Conservation (phyloP, 805 yeast genomes). For the Cyberlindnera japonica region DNA sequence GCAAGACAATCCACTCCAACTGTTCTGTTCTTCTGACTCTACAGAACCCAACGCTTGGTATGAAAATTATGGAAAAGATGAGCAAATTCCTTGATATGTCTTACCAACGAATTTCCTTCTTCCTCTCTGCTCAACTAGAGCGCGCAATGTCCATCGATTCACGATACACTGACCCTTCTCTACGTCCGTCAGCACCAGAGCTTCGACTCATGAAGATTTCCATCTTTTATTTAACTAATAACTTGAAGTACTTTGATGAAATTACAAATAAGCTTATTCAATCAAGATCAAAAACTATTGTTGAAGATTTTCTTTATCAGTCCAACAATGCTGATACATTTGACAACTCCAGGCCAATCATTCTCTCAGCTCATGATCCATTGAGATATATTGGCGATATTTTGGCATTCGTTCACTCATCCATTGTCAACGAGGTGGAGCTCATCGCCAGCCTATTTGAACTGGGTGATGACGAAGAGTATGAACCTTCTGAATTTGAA, state of each 20-base stretch:
- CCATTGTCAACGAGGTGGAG: slow-evolving; percentile 85
- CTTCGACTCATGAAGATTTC: slow-evolving; percentile 31
- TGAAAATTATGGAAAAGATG: slow-evolving; percentile 58
- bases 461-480: slow-evolving; percentile 26
- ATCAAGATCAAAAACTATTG: slow-evolving; percentile 59
- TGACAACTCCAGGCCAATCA: slow-evolving; percentile 45
- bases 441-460: slow-evolving; percentile 61
- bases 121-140: slow-evolving; percentile 32
- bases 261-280: slow-evolving; percentile 62
- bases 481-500: slow-evolving; percentile 32
- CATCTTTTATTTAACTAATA: slow-evolving; percentile 34
- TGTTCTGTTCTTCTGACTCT: slow-evolving; percentile 69
- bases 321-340: slow-evolving; percentile 32
- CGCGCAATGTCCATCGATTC: slow-evolving; percentile 12
- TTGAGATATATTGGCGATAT: slow-evolving; percentile 81
- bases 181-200: slow-evolving; percentile 2
- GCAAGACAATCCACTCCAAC: slow-evolving; percentile 59
- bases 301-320: slow-evolving; percentile 66
- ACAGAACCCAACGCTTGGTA: slow-evolving; percentile 63
- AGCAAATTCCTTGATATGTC: slow-evolving; percentile 49
- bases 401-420: slow-evolving; percentile 81
- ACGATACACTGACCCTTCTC: slow-evolving; percentile 15
- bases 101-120: slow-evolving; percentile 49
- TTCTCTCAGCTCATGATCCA: slow-evolving; percentile 73
- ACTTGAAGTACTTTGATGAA: slow-evolving; percentile 49